Evolutionary conservation across 2,329 filamentous ascomycete species (phyloP), one percentile per base, ranked within the genome.

Genomic region (Colletotrichum lindemuthianum): DNA sequence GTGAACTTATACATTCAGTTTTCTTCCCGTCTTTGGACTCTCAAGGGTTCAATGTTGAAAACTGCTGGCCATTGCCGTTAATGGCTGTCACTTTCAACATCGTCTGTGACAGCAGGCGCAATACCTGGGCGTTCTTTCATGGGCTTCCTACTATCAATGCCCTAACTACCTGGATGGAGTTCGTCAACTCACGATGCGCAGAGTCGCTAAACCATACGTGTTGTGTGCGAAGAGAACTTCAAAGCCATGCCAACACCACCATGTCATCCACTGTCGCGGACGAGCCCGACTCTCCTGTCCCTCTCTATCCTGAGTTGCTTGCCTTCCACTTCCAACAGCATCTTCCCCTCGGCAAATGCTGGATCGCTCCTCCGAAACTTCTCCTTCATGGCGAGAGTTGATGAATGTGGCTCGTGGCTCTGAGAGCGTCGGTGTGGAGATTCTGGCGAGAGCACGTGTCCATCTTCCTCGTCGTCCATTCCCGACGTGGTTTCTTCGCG

Each of bases 301-400:
- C 72, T 73, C 24, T 77, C 76, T 45, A 71, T 72, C n/a, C 72
- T 63, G 1, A 79, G 59, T 36, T 76, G 74, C 55, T 78, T 77
- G 4, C 77, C 75, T 0, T 76, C 76, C 0, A 71, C 70, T 1
- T 70, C 69, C 0, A 76, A 70, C 9, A 81, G 70, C 13, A 73
- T 77, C 69, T 82, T 82, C 12, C 78, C 77, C 60, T 82, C 79
- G 0, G 76, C 59, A 32, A 78, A 74, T 0, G 72, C 71, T 0
- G 74, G 69, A 47, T 81, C 80, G 1, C 74, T 74, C 0, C 71
- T 65, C 1, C 76, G 71, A 43, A 80, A 81, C 60, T 82, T 82
- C 49, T 82, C 79, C 4, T 76, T 76, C 50, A 50, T 60, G 2
- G 11, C 24, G 2, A 8, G 9, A 4, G 15, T 10, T 8, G 32